Conservation (phyloP, 148 eudicot species). For the Fagopyrum esculentum region DNA sequence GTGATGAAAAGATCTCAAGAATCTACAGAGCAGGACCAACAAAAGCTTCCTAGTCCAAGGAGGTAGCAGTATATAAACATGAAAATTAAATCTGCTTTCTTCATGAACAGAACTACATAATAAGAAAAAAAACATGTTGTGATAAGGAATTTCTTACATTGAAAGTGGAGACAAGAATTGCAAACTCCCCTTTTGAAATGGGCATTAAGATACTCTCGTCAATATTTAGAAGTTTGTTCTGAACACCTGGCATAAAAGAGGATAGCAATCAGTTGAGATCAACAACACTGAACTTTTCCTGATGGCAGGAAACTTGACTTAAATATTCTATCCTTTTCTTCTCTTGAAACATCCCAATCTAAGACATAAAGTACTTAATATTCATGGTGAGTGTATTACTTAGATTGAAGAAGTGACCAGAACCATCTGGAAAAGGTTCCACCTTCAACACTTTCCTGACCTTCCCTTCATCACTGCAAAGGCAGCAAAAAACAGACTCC, state of each 20-base stretch:
- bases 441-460: conserved; percentile 94
- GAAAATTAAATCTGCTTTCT: neutral
- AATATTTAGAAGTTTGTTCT: conserved; percentile 71
- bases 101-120: neutral
- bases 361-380: neutral
- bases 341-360: neutral
- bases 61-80: no score
- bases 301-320: neutral
- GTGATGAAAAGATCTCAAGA: neutral
- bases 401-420: conserved; percentile 90
- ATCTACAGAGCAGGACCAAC: neutral
- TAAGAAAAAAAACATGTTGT: neutral
- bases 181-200: conserved; percentile 73
- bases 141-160: conserved; percentile 42
- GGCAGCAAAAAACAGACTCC: neutral
- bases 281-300: neutral
- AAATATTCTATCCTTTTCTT: neutral
- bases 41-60: no score
- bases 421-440: conserved; percentile 95
- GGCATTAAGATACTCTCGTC: conserved; percentile 88
- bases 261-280: conserved; percentile 7
- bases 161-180: conserved; percentile 71
- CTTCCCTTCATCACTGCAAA: conserved; percentile 87
- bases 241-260: conserved; percentile 50
- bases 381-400: conserved; percentile 33